These are phyloP conservation scores for Kregervanrija delftensis DNA, from an alignment of 805 yeast species.

Conservation along the genomic window DNA sequence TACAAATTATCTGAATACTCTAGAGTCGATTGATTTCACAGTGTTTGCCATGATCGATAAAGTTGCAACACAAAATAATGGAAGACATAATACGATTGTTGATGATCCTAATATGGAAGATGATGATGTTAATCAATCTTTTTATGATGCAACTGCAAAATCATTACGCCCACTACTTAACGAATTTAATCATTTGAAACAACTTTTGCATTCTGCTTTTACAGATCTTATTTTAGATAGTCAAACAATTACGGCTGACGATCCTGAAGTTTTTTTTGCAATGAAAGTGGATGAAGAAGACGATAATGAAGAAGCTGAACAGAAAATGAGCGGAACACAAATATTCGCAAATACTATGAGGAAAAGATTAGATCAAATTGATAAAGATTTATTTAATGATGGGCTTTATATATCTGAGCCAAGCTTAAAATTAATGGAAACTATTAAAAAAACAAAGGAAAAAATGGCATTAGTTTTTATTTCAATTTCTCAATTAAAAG, in stretches of 20 bases:
- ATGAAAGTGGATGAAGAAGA: conserved; percentile 45
- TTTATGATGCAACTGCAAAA: conserved; percentile 29
- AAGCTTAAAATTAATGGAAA: conserved; percentile 27
- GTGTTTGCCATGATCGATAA: conserved; percentile 34
- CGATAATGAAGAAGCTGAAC: conserved; percentile 31
- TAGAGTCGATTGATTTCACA: conserved; percentile 59
- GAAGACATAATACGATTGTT: conserved; percentile 15
- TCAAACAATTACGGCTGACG: conserved; percentile 63
- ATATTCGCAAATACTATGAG: conserved; percentile 43
- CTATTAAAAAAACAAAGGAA: conserved; percentile 31
- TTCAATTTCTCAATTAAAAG: conserved; percentile 52
- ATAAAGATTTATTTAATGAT: conserved; percentile 28
- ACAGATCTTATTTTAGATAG: conserved; percentile 56
- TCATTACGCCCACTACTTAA: conserved; percentile 40
- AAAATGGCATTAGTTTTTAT: conserved; percentile 30
- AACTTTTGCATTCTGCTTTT: conserved; percentile 56
- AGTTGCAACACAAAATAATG: conserved; percentile 13
- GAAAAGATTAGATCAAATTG: conserved; percentile 35
- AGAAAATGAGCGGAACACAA: conserved; percentile 22
- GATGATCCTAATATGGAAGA: conserved; percentile 8
- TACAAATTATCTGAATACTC: conserved; percentile 40
- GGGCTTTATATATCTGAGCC: conserved; percentile 26
- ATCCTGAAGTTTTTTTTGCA: conserved; percentile 60
- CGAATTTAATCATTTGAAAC: conserved; percentile 74
- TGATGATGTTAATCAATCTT: conserved; percentile 17